Conservation (phyloP, 768 basidiomycete species). For the Steccherinum ochraceum region DNA sequence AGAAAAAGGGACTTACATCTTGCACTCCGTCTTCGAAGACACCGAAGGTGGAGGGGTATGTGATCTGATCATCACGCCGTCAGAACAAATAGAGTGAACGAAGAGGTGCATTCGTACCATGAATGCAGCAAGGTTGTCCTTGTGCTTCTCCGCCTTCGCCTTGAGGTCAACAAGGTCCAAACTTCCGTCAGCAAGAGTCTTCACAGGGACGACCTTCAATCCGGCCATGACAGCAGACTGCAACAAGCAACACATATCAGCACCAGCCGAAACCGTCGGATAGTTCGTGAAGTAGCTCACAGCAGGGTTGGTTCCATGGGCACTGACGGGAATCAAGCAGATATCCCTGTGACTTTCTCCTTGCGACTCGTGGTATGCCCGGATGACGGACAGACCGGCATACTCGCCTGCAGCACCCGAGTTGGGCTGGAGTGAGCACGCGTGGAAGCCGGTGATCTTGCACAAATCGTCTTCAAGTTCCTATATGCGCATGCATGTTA, state of each 20-base stretch:
- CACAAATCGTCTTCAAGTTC: conserved; percentile 90
- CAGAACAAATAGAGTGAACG: conserved; percentile 5
- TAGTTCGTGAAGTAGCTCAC: conserved; percentile 39
- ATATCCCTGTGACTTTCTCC: conserved; percentile 83
- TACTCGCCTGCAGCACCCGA: conserved; percentile 98
- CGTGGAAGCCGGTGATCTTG: conserved; percentile 93
- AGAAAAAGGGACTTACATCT: conserved; percentile 56
- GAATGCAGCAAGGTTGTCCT: conserved; percentile 88
- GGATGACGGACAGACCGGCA: conserved; percentile 89
- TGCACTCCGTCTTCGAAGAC: conserved; percentile 92
- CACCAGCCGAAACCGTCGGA: not conserved
- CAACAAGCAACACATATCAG: conserved; percentile 5
- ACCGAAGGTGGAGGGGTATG: conserved; percentile 96
- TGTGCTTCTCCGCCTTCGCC: conserved; percentile 85
- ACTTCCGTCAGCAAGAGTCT: conserved; percentile 80
- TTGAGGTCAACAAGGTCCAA: conserved; percentile 83
- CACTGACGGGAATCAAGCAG: conserved; percentile 91
- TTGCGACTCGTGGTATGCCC: conserved; percentile 88
- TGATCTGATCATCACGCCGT: too few relatives aligned
- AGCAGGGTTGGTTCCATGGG: conserved; percentile 98
- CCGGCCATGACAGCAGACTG: conserved; percentile 97
- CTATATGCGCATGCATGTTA: conserved; percentile 30
- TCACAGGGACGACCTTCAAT: conserved; percentile 93
- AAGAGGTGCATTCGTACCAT: too few relatives aligned
- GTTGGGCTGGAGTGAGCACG: conserved; percentile 95